Base-by-base conservation (phyloP, 192 early-diverging fungal species). In the Coemansia sp. region DNA sequence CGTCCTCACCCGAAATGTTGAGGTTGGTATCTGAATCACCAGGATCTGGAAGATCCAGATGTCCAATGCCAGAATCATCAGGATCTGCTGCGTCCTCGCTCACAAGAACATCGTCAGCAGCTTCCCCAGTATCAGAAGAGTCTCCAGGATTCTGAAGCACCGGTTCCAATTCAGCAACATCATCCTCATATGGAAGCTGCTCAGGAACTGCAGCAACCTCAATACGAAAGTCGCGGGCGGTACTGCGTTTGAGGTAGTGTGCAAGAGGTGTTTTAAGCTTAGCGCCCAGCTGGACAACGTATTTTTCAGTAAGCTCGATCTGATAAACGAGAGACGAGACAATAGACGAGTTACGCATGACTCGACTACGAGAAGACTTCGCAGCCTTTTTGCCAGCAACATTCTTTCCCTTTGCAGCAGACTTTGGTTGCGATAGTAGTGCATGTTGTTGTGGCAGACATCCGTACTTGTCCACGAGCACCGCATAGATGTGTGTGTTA, bases 171-270 rank as follows among this genome's bases (percentile, higher is more conserved):
- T 24, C 56, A n/a, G 10, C 21, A 19, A 8, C 2, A 16, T 23
- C 10, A 12, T 31, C 23, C 21, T 24, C 56, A 41, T 41, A 25
- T 2, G 12, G 16, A 31, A 56, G 30, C 1, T 51, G 38, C 0
- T 57, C 66, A 3, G 70, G 63, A 82, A 80, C 12, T 68, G 58
- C 49, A 75, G 78, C 52, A 75, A 69, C 41, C 24, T 88, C 74
- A 58, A 94, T 91, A 49, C 78, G 82, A 49, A 94, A 94, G 51
- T 94, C 92, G 31, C 89, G 78, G 2, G 88, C 87, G 0, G 90
- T 92, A 65, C 91, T 90, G 22, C 90, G 78, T 60, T 90, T 87
- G 65, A 93, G 82, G 57, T 89, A 87, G 49, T 91, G 87, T 28
- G 88, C 88, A 44, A 94, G 54, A 47, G 91, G 82, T 0, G 88